Conservation (phyloP, 805 yeast species). For the Grigorovia jiainica region DNA sequence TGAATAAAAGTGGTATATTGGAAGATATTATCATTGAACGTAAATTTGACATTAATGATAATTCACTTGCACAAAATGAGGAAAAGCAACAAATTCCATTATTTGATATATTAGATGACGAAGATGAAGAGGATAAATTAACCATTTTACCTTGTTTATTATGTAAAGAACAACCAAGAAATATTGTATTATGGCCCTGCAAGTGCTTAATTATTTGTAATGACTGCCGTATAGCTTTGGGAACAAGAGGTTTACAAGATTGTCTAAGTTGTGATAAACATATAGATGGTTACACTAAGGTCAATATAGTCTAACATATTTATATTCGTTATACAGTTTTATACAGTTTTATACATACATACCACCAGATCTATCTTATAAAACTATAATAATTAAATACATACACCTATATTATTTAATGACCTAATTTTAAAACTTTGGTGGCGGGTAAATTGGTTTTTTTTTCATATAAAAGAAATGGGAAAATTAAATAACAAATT, state of each 20-base stretch:
- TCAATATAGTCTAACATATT: conserved; percentile 20
- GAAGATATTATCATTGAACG: conserved; percentile 16
- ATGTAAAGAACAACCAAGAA: conserved; percentile 66
- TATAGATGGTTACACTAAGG: conserved; percentile 48
- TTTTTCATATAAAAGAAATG: conserved; percentile 2
- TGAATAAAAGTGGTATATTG: too few relatives aligned
- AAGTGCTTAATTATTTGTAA: conserved; percentile 84
- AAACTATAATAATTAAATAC: neutral
- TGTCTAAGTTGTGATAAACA: conserved; percentile 79
- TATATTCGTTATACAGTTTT: too few relatives aligned
- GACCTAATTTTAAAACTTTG: neutral
- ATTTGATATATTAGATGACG: conserved; percentile 12
- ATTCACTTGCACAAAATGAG: neutral
- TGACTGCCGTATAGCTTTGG: conserved; percentile 64
- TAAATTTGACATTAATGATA: conserved; percentile 4
- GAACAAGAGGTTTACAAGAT: conserved; percentile 59
- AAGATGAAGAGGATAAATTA: conserved; percentile 20
- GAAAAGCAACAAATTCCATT: neutral
- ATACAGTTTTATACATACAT: too few relatives aligned
- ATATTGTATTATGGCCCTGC: conserved; percentile 88
- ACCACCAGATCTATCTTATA: too few relatives aligned
- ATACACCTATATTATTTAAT: neutral
- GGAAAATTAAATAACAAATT: neutral
- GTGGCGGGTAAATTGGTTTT: conserved; percentile 2
- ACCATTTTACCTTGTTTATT: conserved; percentile 53